These are phyloP conservation scores for Trichoderma sp. DNA, from an alignment of 2,329 filamentous ascomycete species.

Conservation along the genomic window DNA sequence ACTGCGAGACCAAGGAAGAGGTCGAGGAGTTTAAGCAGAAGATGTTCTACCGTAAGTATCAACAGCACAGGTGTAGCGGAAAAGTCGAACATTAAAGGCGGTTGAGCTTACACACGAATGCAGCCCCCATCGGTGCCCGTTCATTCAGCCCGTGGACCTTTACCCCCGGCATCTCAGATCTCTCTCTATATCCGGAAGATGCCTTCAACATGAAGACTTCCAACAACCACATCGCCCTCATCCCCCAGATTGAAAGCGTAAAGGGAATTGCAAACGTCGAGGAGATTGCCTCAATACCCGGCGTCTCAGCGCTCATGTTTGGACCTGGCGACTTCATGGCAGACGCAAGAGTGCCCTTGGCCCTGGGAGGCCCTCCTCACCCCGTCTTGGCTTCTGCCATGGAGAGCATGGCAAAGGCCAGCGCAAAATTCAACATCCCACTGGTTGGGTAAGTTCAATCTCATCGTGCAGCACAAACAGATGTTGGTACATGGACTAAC, in stretches of 20 bases:
- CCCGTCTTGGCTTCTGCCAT: slow-evolving; percentile 5
- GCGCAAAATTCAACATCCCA: neutral
- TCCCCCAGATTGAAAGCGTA: slow-evolving; percentile 20
- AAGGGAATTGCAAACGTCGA: slow-evolving; percentile 15
- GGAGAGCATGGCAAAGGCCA: slow-evolving; percentile 16
- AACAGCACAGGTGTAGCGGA: too few species aligned
- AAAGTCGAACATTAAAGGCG: too few species aligned
- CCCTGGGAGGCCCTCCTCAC: slow-evolving; percentile 2
- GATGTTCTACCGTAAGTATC: slow-evolving; percentile 17
- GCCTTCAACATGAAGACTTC: slow-evolving; percentile 22
- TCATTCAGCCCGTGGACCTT: slow-evolving; percentile 24
- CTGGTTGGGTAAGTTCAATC: slow-evolving; percentile 3
- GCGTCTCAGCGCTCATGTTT: slow-evolving; percentile 21
- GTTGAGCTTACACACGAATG: neutral
- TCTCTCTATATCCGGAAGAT: slow-evolving; percentile 12
- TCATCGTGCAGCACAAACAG: neutral
- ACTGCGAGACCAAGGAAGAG: slow-evolving; percentile 18
- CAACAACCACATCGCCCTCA: slow-evolving; percentile 18
- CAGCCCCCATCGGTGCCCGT: slow-evolving; percentile 14
- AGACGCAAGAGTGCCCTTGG: slow-evolving; percentile 6
- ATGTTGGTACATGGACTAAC: neutral
- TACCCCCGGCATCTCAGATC: slow-evolving; percentile 21
- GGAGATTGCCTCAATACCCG: slow-evolving; percentile 22
- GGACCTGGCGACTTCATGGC: slow-evolving; percentile 20
- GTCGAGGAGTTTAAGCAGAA: slow-evolving; percentile 17